Evolutionary conservation across 345 rosid genomes (phyloP).

Genomic region (Orychophragmus violaceus): DNA sequence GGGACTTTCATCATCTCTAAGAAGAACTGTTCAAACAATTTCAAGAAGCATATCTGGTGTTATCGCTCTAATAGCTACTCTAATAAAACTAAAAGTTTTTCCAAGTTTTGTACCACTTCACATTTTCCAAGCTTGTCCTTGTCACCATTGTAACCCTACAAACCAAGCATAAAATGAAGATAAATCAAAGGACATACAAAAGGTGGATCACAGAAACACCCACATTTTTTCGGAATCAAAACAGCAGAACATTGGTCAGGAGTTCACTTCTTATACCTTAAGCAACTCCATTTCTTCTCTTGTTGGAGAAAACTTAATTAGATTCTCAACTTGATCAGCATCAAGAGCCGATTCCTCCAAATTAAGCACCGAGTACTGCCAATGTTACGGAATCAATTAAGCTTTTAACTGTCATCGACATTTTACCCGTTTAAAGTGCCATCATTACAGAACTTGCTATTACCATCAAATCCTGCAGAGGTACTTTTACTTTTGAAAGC

Average conservation of each 20-base stretch:
- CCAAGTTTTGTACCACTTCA: conserved; percentile 52
- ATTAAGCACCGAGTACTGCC: conserved; percentile 68
- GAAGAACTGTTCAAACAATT: conserved; percentile 59
- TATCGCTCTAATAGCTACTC: conserved; percentile 8
- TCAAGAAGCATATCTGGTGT: conserved; percentile 18
- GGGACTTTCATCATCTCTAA: conserved; percentile 88
- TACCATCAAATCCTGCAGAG: conserved; percentile 81
- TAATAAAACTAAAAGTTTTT: background rate
- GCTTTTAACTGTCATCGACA: background rate
- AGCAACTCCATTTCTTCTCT: conserved; percentile 91
- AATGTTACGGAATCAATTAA: conserved; percentile 10
- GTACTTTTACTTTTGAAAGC: conserved; percentile 97
- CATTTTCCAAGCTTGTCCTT: conserved; percentile 85
- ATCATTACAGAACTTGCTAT: conserved; percentile 17
- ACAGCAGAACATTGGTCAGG: background rate
- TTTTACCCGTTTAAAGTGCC: background rate
- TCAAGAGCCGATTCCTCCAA: conserved; percentile 78
- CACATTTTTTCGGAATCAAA: background rate
- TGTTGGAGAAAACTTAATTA: conserved; percentile 85
- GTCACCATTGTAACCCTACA: conserved; percentile 80
- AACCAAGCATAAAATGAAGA: conserved; percentile 14
- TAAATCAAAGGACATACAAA: background rate
- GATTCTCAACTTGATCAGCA: conserved; percentile 85
- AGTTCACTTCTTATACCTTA: conserved; percentile 42
- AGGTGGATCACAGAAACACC: conserved; percentile 13